phyloP scores from a whole-genome alignment of 192 early-diverging fungal species.

The Phlyctochytrium bullatum region DNA sequence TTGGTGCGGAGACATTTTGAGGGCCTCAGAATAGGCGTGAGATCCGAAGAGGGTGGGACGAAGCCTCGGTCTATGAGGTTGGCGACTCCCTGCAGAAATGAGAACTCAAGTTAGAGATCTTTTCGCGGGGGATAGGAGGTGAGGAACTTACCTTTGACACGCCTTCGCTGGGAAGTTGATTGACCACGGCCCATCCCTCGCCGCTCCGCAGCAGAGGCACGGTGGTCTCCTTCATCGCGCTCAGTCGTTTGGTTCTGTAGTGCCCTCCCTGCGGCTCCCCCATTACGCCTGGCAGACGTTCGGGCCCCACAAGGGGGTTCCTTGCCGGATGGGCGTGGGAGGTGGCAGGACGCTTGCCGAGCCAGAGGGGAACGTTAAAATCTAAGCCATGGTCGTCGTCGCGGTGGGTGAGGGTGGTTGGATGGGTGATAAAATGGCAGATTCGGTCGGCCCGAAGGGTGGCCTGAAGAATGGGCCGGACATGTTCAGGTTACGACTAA shows the following conservation, averaged over 20 bases:
- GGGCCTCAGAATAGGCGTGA: background rate
- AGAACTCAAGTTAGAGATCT: background rate
- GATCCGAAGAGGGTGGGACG: background rate
- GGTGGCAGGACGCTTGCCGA: background rate
- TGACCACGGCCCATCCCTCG: background rate
- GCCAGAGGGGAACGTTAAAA: background rate
- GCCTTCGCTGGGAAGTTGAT: background rate
- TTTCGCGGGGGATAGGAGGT: background rate
- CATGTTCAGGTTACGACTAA: background rate
- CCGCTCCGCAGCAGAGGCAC: background rate
- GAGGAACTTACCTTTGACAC: slow-evolving; percentile 1
- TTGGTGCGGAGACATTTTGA: background rate
- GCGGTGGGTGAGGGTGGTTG: background rate
- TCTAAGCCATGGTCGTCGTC: background rate
- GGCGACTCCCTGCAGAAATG: background rate
- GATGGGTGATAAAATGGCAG: background rate
- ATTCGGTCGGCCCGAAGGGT: background rate
- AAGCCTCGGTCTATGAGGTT: slow-evolving; percentile 1
- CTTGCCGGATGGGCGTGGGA: background rate
- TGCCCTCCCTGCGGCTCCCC: background rate
- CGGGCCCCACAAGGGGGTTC: background rate
- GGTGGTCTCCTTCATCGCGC: background rate
- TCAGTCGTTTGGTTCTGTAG: background rate
- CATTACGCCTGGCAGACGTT: background rate
- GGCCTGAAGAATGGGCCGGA: too few species aligned